Evolutionary conservation across 768 basidiomycete genomes (phyloP).

Genomic region (Serendipita vermifera): DNA sequence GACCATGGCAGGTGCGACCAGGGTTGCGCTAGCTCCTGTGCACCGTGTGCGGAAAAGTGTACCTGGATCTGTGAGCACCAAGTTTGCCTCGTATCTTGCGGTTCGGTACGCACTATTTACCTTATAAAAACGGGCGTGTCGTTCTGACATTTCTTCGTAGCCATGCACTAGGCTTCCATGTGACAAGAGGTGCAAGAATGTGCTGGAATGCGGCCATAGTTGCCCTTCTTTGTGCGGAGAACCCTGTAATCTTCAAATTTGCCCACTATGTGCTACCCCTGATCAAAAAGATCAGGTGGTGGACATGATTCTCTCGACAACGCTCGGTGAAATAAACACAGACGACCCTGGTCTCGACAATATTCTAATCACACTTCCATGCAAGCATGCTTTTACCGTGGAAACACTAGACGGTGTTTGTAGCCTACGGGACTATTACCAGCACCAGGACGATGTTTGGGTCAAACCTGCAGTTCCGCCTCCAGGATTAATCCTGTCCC

Average conservation of each 20-base stretch:
- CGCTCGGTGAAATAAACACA: slow-evolving; percentile 36
- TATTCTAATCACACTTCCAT: slow-evolving; percentile 44
- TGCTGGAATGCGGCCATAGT: slow-evolving; percentile 44
- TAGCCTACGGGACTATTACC: slow-evolving; percentile 40
- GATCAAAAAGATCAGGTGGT: slow-evolving; percentile 32
- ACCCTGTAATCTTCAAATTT: slow-evolving; percentile 41
- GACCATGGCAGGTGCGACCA: slow-evolving; percentile 36
- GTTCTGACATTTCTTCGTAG: slow-evolving; percentile 24
- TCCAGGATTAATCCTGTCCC: slow-evolving; percentile 29
- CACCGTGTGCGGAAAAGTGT: slow-evolving; percentile 51
- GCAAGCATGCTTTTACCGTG: slow-evolving; percentile 54
- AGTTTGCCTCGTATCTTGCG: slow-evolving; percentile 49
- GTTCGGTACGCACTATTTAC: slow-evolving; percentile 37
- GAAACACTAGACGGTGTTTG: slow-evolving; percentile 56
- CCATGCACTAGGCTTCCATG: slow-evolving; percentile 55
- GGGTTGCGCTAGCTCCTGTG: slow-evolving; percentile 41
- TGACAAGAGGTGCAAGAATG: slow-evolving; percentile 37
- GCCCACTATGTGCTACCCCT: slow-evolving; percentile 35
- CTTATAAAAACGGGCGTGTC: too few relatives aligned
- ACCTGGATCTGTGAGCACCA: slow-evolving; percentile 39
- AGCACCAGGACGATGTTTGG: slow-evolving; percentile 31
- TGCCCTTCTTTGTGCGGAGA: slow-evolving; percentile 69
- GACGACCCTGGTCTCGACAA: slow-evolving; percentile 33
- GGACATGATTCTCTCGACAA: slow-evolving; percentile 43
- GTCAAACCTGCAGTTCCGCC: slow-evolving; percentile 15